Evolutionary conservation across 305 asterid genomes (phyloP).

Genomic region (Fraxinus sp.): DNA sequence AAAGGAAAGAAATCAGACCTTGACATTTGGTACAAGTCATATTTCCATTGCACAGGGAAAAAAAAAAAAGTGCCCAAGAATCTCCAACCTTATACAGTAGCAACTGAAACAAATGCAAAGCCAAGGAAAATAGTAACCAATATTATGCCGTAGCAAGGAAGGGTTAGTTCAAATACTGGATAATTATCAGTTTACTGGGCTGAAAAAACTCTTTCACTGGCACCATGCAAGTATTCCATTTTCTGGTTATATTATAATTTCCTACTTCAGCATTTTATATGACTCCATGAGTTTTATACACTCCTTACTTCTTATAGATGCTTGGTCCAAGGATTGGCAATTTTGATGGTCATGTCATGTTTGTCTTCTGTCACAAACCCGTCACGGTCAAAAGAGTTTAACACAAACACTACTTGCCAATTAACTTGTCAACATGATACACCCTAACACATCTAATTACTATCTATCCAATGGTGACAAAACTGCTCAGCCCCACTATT

Average conservation of each 20-base stretch:
- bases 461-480: background rate
- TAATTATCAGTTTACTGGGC: slow-evolving; percentile 1
- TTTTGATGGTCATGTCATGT: background rate
- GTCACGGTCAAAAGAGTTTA: background rate
- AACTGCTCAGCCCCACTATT: background rate
- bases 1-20: slow-evolving; percentile 23
- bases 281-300: slow-evolving; percentile 12
- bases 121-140: background rate
- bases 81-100: background rate
- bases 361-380: background rate
- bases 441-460: background rate
- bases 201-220: background rate
- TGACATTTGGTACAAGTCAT: slow-evolving; percentile 7
- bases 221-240: background rate
- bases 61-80: background rate
- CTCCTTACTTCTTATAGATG: background rate
- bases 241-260: slow-evolving; percentile 1
- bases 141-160: background rate
- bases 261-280: background rate
- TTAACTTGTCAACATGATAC: background rate
- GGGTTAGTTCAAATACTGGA: background rate
- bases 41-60: background rate
- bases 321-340: background rate
- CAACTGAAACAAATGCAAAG: background rate
- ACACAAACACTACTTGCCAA: background rate